These are phyloP conservation scores for Prunella vulgaris DNA, from an alignment of 257 asterid genomes.

Conservation along the genomic window DNA sequence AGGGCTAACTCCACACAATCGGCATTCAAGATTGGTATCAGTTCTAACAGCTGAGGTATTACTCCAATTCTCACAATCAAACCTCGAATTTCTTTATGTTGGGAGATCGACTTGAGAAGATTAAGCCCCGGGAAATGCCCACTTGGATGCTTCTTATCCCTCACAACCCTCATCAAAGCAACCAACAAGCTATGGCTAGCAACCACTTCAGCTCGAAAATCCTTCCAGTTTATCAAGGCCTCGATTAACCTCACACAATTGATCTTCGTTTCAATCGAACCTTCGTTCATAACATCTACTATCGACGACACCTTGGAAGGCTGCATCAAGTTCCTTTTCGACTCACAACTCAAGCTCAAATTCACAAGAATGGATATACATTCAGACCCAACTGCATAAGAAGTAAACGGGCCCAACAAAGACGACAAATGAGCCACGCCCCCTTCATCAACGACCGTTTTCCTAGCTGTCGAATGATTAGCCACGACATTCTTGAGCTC, in stretches of 20 bases:
- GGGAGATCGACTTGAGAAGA: constrained; percentile 42
- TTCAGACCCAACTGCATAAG: constrained; percentile 67
- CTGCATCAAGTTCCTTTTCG: constrained; percentile 51
- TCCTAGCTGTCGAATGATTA: constrained; percentile 48
- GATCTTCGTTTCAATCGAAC: constrained; percentile 62
- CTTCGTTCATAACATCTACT: constrained; percentile 72
- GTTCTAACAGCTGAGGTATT: constrained; percentile 45
- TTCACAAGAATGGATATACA: constrained; percentile 57
- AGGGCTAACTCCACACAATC: constrained; percentile 57
- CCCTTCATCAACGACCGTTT: constrained; percentile 47
- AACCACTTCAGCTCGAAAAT: constrained; percentile 39
- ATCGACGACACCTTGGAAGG: constrained; percentile 60
- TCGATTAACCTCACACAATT: constrained; percentile 61
- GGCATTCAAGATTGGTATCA: constrained; percentile 35
- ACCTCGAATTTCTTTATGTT: constrained; percentile 33
- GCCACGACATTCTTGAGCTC: constrained; percentile 47
- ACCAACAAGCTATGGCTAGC: constrained; percentile 69
- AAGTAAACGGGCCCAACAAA: constrained; percentile 59
- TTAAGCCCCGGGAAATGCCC: constrained; percentile 55
- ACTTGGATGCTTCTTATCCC: constrained; percentile 50
- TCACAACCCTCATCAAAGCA: constrained; percentile 60
- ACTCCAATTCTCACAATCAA: constrained; percentile 57
- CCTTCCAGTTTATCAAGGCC: constrained; percentile 47
- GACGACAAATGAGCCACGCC: constrained; percentile 52
- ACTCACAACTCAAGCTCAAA: constrained; percentile 44